These are phyloP conservation scores for Myrmaecium sp. DNA, from an alignment of 2,329 filamentous ascomycete species.

Conservation along the genomic window DNA sequence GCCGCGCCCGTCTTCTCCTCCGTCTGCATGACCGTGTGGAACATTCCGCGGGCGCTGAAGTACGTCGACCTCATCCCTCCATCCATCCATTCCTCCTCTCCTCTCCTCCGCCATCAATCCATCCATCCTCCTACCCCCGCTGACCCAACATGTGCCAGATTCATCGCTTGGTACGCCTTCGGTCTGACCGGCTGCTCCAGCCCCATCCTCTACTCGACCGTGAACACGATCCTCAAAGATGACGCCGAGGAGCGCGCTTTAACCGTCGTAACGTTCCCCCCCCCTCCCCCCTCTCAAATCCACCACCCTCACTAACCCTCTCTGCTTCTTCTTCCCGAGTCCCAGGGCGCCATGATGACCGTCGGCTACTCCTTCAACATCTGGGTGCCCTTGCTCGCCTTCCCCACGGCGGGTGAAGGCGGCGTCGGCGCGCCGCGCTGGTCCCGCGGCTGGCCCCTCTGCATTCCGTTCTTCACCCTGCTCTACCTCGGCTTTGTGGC, in stretches of 20 bases:
- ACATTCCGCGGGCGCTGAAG: slow-evolving; percentile 33
- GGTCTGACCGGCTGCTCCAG: slow-evolving; percentile 22
- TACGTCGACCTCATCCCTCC: too few relatives aligned
- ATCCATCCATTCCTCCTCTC: too few relatives aligned
- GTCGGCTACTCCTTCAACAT: slow-evolving; percentile 30
- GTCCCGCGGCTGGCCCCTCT: slow-evolving; percentile 32
- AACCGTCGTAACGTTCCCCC: slow-evolving; percentile 13
- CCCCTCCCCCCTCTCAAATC: neutral
- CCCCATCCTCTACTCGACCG: slow-evolving; percentile 27
- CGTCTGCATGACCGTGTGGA: slow-evolving; percentile 32
- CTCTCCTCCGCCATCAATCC: too few relatives aligned
- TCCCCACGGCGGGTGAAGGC: slow-evolving; percentile 24
- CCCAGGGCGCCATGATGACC: slow-evolving; percentile 29
- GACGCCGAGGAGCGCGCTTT: slow-evolving; percentile 23
- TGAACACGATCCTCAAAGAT: slow-evolving; percentile 27
- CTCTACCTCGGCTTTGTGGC: slow-evolving; percentile 27
- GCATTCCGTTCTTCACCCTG: slow-evolving; percentile 28
- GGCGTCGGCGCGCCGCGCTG: slow-evolving; percentile 29
- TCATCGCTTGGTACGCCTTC: slow-evolving; percentile 28
- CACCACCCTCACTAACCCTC: neutral
- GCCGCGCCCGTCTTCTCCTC: slow-evolving; percentile 26
- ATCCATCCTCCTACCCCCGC: too few relatives aligned
- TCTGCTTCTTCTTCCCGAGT: neutral
- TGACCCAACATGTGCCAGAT: slow-evolving; percentile 9
- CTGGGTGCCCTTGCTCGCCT: slow-evolving; percentile 28